phyloP scores from a whole-genome alignment of 2,329 filamentous ascomycete species.

The Sporothrix euskadiensis region DNA sequence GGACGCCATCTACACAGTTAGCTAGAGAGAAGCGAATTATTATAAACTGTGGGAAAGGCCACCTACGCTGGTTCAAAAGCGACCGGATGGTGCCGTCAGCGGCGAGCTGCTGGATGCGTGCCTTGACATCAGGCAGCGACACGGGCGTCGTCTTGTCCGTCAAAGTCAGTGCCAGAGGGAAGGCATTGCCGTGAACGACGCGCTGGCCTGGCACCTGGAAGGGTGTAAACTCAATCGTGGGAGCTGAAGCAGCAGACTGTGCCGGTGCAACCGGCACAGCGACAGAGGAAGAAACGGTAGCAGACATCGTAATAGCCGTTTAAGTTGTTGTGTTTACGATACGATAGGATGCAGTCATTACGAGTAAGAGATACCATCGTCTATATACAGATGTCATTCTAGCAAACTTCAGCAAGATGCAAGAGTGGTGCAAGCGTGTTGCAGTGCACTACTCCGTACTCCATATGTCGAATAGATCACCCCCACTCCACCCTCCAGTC shows the following conservation, averaged over 20 bases:
- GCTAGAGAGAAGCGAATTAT: accelerated
- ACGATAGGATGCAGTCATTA: neutral
- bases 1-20: conserved; percentile 30
- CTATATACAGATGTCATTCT: neutral
- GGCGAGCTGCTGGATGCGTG: conserved; percentile 6
- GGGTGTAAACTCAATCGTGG: conserved; percentile 7
- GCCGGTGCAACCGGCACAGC: neutral
- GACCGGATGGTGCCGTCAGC: conserved; percentile 7
- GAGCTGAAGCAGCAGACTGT: neutral
- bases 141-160: neutral
- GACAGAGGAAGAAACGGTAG: neutral
- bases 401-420: neutral
- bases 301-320: neutral
- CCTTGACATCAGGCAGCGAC: neutral
- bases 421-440: neutral
- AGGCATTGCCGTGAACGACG: conserved; percentile 5
- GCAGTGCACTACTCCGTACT: no score
- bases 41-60: neutral
- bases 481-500: neutral
- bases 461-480: neutral
- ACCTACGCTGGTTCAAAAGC: neutral
- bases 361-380: neutral
- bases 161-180: neutral
- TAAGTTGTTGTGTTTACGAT: neutral
- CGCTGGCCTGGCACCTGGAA: neutral